Evolutionary conservation across 192 early-diverging fungal species (phyloP).

Genomic region (Entrophospora sp.): DNA sequence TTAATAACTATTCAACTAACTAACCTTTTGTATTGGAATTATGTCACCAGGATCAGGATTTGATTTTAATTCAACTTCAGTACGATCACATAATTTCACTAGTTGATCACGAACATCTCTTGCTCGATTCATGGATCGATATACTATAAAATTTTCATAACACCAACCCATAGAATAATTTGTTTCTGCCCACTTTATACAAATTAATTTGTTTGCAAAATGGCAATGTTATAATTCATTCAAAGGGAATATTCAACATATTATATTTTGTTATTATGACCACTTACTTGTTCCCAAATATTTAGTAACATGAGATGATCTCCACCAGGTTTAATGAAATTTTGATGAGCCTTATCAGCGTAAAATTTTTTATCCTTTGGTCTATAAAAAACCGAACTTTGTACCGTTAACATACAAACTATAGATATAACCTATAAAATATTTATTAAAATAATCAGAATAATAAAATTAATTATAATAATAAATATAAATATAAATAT

Average conservation of each 20-base stretch:
- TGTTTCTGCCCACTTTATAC: slow-evolving; percentile 62
- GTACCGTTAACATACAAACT: slow-evolving; percentile 87
- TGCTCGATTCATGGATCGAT: slow-evolving; percentile 80
- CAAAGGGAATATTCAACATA: neutral
- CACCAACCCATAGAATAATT: slow-evolving; percentile 94
- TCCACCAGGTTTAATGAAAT: slow-evolving; percentile 83
- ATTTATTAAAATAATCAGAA: neutral
- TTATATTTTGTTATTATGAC: too few species aligned
- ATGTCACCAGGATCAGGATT: slow-evolving; percentile 82
- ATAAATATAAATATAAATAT: slow-evolving; percentile 49
- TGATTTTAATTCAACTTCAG: slow-evolving; percentile 75
- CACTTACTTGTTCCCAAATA: slow-evolving; percentile 73
- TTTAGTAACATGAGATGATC: slow-evolving; percentile 89
- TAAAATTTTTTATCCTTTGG: slow-evolving; percentile 89
- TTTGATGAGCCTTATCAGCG: slow-evolving; percentile 88
- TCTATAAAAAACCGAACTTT: slow-evolving; percentile 69
- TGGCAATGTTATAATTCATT: too few species aligned
- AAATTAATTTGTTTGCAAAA: too few species aligned
- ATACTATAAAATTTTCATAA: slow-evolving; percentile 94
- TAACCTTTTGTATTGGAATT: slow-evolving; percentile 74
- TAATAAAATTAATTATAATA: neutral
- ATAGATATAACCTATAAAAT: slow-evolving; percentile 59
- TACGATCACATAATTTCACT: slow-evolving; percentile 81
- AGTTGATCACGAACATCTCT: slow-evolving; percentile 93
- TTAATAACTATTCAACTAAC: neutral